Conservation (phyloP, 2,329 filamentous ascomycete genomes). For the Cladosporium sp. region DNA sequence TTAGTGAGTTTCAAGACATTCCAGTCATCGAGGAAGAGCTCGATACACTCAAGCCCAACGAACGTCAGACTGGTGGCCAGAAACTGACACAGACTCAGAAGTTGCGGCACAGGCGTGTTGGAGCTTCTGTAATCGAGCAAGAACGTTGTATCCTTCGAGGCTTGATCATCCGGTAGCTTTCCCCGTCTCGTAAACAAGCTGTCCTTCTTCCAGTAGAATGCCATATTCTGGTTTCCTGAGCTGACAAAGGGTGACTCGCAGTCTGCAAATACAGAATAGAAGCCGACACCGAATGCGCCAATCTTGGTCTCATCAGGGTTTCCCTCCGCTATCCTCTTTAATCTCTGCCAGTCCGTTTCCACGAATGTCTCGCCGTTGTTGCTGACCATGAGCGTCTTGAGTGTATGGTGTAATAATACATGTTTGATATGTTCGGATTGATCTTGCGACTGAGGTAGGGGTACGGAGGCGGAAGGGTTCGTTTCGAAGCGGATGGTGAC, state of each 20-base stretch:
- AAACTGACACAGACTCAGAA: conserved; percentile 86
- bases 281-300: conserved; percentile 95
- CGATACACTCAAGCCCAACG: conserved; percentile 80
- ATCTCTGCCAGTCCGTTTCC: conserved; percentile 83
- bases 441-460: conserved; percentile 62
- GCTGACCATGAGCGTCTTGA: conserved; percentile 81
- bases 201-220: conserved; percentile 99
- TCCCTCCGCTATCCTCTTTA: conserved; percentile 97
- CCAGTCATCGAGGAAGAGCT: conserved; percentile 87
- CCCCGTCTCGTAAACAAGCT: conserved; percentile 88
- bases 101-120: conserved; percentile 78
- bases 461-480: conserved; percentile 72
- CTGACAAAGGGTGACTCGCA: conserved; percentile 97
- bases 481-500: conserved; percentile 94
- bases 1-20: conserved; percentile 75
- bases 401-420: conserved; percentile 75
- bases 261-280: conserved; percentile 97
- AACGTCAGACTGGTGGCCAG: conserved; percentile 94
- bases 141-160: conserved; percentile 71
- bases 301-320: conserved; percentile 99
- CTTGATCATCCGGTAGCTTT: conserved; percentile 60
- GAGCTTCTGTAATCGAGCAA: conserved; percentile 89
- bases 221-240: conserved; percentile 89
- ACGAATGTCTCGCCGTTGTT: conserved; percentile 90
- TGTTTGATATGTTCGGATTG: conserved; percentile 75